A percentile compares a stretch with the other conserved stretches of the same genome.
phyloP scores from a whole-genome alignment of 2,329 filamentous ascomycete species.

The Pseudogymnoascus sp. region DNA sequence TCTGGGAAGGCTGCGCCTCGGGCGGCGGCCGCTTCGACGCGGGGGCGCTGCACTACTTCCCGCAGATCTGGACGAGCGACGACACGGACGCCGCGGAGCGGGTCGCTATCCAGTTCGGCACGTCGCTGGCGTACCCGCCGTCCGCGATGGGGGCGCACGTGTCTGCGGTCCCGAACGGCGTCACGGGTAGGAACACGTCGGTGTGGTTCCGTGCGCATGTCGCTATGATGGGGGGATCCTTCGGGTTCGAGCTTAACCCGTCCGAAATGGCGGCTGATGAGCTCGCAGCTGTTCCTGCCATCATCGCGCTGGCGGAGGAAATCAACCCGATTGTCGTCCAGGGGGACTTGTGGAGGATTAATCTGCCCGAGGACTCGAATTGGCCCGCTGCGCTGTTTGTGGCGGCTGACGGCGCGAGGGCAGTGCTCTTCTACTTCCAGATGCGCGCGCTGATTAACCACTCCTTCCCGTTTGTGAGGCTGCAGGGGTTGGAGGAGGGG shows the following conservation, averaged over 20 bases:
- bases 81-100: slow-evolving; percentile 55
- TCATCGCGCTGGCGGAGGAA: slow-evolving; percentile 45
- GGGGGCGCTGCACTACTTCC: not conserved
- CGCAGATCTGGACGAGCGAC: slow-evolving; percentile 50
- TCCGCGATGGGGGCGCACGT: slow-evolving; percentile 59
- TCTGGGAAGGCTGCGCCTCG: not conserved
- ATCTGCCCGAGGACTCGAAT: slow-evolving; percentile 48
- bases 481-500: not conserved
- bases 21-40: not conserved
- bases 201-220: slow-evolving; percentile 55
- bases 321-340: slow-evolving; percentile 51
- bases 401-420: slow-evolving; percentile 35
- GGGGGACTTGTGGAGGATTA: slow-evolving; percentile 52
- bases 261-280: slow-evolving; percentile 42
- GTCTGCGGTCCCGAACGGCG: slow-evolving; percentile 49
- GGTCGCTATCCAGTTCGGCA: slow-evolving; percentile 55
- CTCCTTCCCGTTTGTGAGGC: not conserved
- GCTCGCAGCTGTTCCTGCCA: slow-evolving; percentile 40
- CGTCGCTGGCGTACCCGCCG: slow-evolving; percentile 52
- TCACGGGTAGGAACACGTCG: slow-evolving; percentile 46
- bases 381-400: slow-evolving; percentile 55
- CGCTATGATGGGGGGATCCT: slow-evolving; percentile 60
- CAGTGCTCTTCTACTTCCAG: not conserved
- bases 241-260: slow-evolving; percentile 56
- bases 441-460: not conserved